Base-by-base conservation (phyloP, 495 filamentous ascomycete genomes). In the Pyrenopolyporus hunteri region DNA sequence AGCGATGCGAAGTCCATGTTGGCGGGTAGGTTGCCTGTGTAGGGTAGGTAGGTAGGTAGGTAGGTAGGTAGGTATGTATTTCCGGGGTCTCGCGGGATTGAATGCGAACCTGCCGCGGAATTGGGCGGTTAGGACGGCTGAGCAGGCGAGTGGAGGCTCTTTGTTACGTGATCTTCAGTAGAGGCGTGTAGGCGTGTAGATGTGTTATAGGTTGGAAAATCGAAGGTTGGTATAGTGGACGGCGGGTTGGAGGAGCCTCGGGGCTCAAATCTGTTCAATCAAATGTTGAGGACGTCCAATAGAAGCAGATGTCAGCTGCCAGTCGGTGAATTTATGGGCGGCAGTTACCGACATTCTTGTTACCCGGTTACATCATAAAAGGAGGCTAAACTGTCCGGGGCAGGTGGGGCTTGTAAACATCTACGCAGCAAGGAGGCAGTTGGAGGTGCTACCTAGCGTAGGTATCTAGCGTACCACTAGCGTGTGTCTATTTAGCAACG, bases 1-100 rank as follows among this genome's bases (percentile, higher is more conserved):
- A 98, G 80, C 7, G 90, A 82, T 42, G 90, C 91, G 81, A 98
- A 97, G 74, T 98, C 92, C 94, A 98, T 98, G 23, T 32, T 29
- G 17, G 22, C 23, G 6, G 42, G 8, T 29, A n/a, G 19, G 37
- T 23, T 23, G 37, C 37, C n/a, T n/a, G 26, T 29, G 26, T 9
- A 5, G 26, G 26, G 26, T 29, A 29, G 26, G 26, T 29, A 29
- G 5, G 5, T 29, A 29, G 26, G 26, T 29, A 29, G 26, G 26
- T 9, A 29, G n/a, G n/a, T n/a, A n/a, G n/a, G n/a, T n/a, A n/a
- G n/a, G n/a, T n/a, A n/a, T n/a, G n/a, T n/a, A n/a, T n/a, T n/a
- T n/a, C n/a, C n/a, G n/a, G n/a, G n/a, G n/a, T 42, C 37, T 42
- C 7, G 37, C 19, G 10, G n/a, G 37, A 42, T 36, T 35, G n/a